Evolutionary conservation across 139 green algal genomes (phyloP).

Genomic region (Nannochloris sp.): DNA sequence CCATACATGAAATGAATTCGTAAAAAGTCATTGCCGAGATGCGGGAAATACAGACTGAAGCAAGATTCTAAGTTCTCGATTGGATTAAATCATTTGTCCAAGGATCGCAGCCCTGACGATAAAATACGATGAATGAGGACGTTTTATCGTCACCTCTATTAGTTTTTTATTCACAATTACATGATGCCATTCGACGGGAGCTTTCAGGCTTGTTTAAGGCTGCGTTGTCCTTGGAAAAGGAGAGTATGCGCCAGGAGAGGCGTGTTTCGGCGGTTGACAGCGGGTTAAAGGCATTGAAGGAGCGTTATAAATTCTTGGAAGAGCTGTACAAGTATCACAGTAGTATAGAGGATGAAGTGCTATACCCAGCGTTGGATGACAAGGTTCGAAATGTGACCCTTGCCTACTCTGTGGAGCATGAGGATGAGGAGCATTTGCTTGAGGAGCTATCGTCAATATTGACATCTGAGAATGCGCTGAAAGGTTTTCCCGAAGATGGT

Average conservation of each 20-base stretch:
- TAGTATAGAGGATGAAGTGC: conserved; percentile 83
- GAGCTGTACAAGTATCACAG: conserved; percentile 87
- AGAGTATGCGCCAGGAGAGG: background rate
- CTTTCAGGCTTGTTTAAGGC: conserved; percentile 42
- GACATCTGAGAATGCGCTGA: background rate
- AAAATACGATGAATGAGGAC: background rate
- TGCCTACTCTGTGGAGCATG: conserved; percentile 82
- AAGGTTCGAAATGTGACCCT: conserved; percentile 87
- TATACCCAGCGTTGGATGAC: conserved; percentile 78
- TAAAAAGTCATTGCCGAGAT: too few relatives aligned
- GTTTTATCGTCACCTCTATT: conserved; percentile 42
- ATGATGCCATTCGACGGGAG: conserved; percentile 71
- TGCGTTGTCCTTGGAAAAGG: conserved; percentile 37
- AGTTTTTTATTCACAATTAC: conserved; percentile 76
- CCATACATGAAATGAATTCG: too few relatives aligned
- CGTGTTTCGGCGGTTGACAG: background rate
- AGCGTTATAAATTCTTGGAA: conserved; percentile 69
- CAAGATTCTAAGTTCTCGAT: background rate
- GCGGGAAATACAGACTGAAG: too few relatives aligned
- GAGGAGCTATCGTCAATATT: conserved; percentile 66
- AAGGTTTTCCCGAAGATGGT: too few relatives aligned
- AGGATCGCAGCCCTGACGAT: background rate
- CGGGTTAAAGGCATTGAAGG: conserved; percentile 22
- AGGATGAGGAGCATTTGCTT: conserved; percentile 83
- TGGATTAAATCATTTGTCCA: background rate